Percentiles rank a stretch among this genome's conserved stretches.
Evolutionary conservation across 2,329 filamentous ascomycete genomes (phyloP).

Genomic region (Xylaria sp.): DNA sequence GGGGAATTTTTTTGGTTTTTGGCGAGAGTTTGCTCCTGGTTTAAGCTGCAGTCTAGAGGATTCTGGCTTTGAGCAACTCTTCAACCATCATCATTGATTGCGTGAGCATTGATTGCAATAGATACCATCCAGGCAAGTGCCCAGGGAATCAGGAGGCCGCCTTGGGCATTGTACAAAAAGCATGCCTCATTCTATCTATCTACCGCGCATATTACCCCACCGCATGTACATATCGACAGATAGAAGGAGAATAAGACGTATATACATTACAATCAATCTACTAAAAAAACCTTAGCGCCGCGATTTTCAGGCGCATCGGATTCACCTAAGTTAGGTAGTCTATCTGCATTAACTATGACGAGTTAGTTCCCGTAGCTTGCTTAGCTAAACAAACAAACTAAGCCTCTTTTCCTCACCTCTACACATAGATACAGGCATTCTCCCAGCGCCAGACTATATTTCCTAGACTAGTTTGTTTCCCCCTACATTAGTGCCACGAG

Average conservation of each 20-base stretch:
- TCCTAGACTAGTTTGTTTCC: neutral
- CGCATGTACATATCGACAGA: conserved; percentile 18
- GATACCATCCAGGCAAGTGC: conserved; percentile 5
- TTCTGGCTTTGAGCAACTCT: conserved; percentile 17
- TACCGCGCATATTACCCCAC: no score
- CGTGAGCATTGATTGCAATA: neutral
- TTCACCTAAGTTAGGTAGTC: no score
- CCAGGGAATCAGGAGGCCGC: conserved; percentile 3
- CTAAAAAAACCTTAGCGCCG: neutral
- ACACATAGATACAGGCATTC: no score
- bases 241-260: conserved; percentile 4
- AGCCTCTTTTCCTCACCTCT: no score
- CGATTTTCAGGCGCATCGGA: neutral
- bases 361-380: neutral
- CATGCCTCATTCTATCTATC: neutral
- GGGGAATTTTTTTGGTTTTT: no score
- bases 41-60: conserved; percentile 25
- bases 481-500: neutral
- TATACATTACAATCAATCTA: no score
- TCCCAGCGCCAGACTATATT: neutral
- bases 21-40: conserved; percentile 17
- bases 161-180: conserved; percentile 16
- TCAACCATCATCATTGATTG: neutral
- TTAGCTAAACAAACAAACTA: neutral
- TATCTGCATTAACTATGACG: neutral